phyloP scores from a whole-genome alignment of 1,284 basidiomycete genomes.

The Ceratobasidium sp. region DNA sequence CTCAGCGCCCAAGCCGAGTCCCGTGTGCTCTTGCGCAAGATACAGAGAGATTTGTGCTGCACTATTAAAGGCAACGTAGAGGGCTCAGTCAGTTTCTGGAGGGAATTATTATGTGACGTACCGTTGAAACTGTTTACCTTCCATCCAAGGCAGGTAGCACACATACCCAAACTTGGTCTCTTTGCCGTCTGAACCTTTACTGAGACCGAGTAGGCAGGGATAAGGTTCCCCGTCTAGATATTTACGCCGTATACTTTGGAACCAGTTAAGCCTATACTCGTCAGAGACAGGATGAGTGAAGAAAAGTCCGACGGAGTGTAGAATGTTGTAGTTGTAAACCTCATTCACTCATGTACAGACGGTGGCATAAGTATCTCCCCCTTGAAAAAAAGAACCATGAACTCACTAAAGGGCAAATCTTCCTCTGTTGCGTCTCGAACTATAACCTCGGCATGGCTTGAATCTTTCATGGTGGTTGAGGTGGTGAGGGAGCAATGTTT shows the following conservation, averaged over 20 bases:
- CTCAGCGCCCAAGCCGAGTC: neutral
- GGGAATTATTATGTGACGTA: neutral
- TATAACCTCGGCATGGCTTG: neutral
- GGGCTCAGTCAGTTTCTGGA: neutral
- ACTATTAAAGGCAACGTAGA: neutral
- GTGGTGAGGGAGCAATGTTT: conserved; percentile 20
- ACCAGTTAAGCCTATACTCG: conserved; percentile 19
- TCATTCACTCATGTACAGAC: conserved; percentile 7
- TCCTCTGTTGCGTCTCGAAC: conserved; percentile 11
- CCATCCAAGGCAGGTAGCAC: conserved; percentile 19
- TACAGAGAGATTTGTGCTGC: conserved; percentile 10
- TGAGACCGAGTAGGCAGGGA: conserved; percentile 9
- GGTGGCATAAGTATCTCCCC: neutral
- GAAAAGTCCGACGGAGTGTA: conserved; percentile 20
- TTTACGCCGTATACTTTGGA: neutral
- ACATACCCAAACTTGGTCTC: conserved; percentile 19
- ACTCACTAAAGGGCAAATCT: conserved; percentile 16
- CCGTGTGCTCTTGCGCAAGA: conserved; percentile 5
- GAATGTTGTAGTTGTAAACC: conserved; percentile 19
- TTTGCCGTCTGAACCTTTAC: neutral
- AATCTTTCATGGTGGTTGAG: conserved; percentile 8
- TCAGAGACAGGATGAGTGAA: conserved; percentile 16
- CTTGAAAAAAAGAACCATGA: neutral
- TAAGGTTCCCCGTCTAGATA: neutral
- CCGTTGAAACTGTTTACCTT: neutral